These are phyloP conservation scores for Chlorella sp. DNA, from an alignment of 139 green algal genomes.

Conservation along the genomic window DNA sequence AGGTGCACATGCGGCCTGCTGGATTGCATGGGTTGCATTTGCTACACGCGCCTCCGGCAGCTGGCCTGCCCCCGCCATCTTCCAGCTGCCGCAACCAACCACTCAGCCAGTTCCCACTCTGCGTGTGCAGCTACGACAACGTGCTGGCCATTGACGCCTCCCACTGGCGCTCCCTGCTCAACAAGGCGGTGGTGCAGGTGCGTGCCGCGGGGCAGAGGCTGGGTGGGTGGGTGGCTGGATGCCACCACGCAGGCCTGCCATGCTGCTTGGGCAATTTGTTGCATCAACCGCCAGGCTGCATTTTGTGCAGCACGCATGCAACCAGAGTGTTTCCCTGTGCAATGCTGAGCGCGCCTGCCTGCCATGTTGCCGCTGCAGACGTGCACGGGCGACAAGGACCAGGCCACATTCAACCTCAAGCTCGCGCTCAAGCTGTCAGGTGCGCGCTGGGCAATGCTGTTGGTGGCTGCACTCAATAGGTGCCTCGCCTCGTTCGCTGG, in stretches of 20 bases:
- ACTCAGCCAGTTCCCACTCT: background rate
- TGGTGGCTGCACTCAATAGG: too few species aligned
- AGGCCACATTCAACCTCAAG: constrained; percentile 51
- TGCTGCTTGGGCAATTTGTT: too few species aligned
- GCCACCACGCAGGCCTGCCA: background rate
- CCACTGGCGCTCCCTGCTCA: constrained; percentile 70
- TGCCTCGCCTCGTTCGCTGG: too few species aligned
- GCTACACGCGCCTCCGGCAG: too few species aligned
- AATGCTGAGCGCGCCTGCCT: background rate
- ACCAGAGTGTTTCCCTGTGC: background rate
- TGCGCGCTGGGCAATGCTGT: background rate
- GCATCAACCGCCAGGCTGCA: too few species aligned
- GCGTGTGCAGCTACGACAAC: constrained; percentile 47
- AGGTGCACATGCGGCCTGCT: too few species aligned
- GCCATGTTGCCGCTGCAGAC: constrained; percentile 24
- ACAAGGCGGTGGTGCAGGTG: constrained; percentile 62
- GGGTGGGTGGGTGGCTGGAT: background rate
- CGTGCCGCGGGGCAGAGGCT: background rate
- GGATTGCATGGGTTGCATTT: too few species aligned
- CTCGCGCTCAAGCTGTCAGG: constrained; percentile 48
- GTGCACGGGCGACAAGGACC: constrained; percentile 44
- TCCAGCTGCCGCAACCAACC: background rate
- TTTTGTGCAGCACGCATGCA: background rate
- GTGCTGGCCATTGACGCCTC: constrained; percentile 50
- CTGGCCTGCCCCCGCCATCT: background rate